These are phyloP conservation scores for Suhomyces sp. DNA, from an alignment of 805 yeast genomes.

Conservation along the genomic window DNA sequence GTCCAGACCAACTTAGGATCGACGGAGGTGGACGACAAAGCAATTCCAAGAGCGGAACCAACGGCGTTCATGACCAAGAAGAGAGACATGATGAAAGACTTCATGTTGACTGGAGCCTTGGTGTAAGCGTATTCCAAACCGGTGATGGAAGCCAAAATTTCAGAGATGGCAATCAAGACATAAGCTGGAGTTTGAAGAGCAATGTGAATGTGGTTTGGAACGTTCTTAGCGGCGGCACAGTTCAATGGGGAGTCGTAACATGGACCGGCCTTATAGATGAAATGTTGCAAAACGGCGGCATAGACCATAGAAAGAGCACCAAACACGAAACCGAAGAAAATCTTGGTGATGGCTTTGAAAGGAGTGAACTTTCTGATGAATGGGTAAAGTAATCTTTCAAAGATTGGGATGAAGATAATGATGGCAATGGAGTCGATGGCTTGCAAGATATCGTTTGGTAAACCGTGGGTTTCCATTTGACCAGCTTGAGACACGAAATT, in stretches of 20 bases:
- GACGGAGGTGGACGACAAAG: conserved; percentile 61
- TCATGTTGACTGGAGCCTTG: conserved; percentile 72
- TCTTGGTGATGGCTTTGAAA: conserved; percentile 71
- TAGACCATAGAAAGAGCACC: conserved; percentile 67
- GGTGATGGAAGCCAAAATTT: conserved; percentile 76
- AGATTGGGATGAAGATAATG: conserved; percentile 74
- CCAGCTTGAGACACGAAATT: conserved; percentile 76
- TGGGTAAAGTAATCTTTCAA: conserved; percentile 56
- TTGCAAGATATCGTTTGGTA: conserved; percentile 79
- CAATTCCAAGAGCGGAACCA: conserved; percentile 76
- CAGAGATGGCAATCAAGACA: conserved; percentile 69
- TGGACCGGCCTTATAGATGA: conserved; percentile 69
- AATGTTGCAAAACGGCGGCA: conserved; percentile 73
- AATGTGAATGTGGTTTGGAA: conserved; percentile 60
- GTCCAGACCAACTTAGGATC: conserved; percentile 74
- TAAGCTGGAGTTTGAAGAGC: conserved; percentile 75
- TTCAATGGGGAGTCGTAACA: conserved; percentile 63
- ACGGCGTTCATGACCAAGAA: conserved; percentile 73
- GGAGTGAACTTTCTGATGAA: conserved; percentile 46
- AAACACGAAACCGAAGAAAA: conserved; percentile 66
- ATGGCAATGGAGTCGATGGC: conserved; percentile 74
- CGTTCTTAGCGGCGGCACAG: conserved; percentile 44
- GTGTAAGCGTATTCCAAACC: conserved; percentile 85
- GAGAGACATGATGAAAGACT: conserved; percentile 61
- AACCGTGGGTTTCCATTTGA: conserved; percentile 68